Percentiles rank a stretch among this genome's conserved stretches.
Conservation (phyloP, 2,329 filamentous ascomycete species). For the Aspergillus aculeatinus region DNA sequence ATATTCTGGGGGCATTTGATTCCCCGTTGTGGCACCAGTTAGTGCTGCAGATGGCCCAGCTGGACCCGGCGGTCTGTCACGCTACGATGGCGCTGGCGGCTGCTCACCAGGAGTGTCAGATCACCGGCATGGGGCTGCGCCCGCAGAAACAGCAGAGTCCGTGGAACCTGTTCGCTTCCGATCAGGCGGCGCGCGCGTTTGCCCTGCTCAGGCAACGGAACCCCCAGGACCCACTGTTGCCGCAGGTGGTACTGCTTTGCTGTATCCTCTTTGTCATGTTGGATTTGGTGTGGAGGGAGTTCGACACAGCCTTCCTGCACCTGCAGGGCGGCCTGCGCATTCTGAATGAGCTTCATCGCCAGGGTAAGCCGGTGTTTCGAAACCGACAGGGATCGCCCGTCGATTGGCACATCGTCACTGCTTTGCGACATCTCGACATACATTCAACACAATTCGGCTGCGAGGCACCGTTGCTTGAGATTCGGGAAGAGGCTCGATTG, state of each 20-base stretch:
- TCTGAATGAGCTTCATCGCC: neutral
- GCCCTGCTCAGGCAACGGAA: slow-evolving; percentile 17
- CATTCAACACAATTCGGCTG: neutral
- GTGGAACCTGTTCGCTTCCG: slow-evolving; percentile 23
- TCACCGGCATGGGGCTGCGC: slow-evolving; percentile 10
- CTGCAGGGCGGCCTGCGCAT: slow-evolving; percentile 20
- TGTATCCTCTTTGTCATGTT: slow-evolving; percentile 28
- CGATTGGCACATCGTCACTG: neutral
- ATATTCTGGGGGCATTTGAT: slow-evolving; percentile 16
- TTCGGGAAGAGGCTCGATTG: neutral
- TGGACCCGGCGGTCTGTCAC: slow-evolving; percentile 22
- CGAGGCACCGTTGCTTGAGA: neutral
- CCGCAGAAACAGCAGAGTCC: neutral
- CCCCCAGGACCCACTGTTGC: slow-evolving; percentile 15
- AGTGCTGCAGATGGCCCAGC: slow-evolving; percentile 25
- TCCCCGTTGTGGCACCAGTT: slow-evolving; percentile 17
- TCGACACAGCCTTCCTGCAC: slow-evolving; percentile 22
- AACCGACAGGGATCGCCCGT: neutral
- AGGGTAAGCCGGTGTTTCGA: neutral
- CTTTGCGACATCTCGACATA: neutral
- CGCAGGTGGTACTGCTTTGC: slow-evolving; percentile 21
- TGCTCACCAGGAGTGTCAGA: slow-evolving; percentile 19
- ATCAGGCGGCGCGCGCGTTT: slow-evolving; percentile 25
- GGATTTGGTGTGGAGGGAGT: slow-evolving; percentile 26
- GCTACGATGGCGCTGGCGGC: slow-evolving; percentile 25